phyloP scores from a whole-genome alignment of 2,329 filamentous ascomycete genomes.

The Aspergillus calidoustus region DNA sequence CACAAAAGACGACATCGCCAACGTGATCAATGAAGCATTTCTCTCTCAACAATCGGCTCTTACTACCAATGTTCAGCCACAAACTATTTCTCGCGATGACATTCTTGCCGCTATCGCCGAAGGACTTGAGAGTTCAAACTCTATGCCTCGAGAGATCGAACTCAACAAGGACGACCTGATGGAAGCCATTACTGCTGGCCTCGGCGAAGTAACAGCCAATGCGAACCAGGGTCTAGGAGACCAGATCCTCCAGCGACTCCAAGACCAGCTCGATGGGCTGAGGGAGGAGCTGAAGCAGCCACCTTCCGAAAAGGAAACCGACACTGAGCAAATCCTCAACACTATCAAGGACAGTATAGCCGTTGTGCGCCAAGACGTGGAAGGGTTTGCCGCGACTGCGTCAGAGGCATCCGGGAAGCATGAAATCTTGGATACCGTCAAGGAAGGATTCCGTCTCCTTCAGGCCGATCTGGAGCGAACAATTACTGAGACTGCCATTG shows the following conservation, averaged over 20 bases:
- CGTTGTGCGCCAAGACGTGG: conserved; percentile 77
- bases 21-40: conserved; percentile 40
- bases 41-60: conserved; percentile 34
- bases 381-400: conserved; percentile 76
- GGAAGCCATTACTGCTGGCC: conserved; percentile 61
- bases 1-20: conserved; percentile 37
- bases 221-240: conserved; percentile 59
- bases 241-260: conserved; percentile 63
- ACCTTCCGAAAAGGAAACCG: conserved; percentile 74
- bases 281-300: conserved; percentile 75
- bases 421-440: conserved; percentile 74
- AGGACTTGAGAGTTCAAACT: conserved; percentile 56
- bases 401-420: conserved; percentile 73
- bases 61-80: conserved; percentile 41
- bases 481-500: conserved; percentile 50
- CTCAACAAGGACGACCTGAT: conserved; percentile 59
- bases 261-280: conserved; percentile 64
- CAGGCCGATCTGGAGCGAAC: conserved; percentile 61
- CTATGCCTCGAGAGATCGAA: conserved; percentile 63
- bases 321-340: conserved; percentile 87
- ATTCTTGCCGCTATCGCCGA: conserved; percentile 64
- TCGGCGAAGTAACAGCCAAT: conserved; percentile 58
- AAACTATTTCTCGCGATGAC: conserved; percentile 57
- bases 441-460: conserved; percentile 65
- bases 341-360: conserved; percentile 87